Evolutionary conservation across 2,329 filamentous ascomycete genomes (phyloP).

Genomic region (Westerdykella sp.): DNA sequence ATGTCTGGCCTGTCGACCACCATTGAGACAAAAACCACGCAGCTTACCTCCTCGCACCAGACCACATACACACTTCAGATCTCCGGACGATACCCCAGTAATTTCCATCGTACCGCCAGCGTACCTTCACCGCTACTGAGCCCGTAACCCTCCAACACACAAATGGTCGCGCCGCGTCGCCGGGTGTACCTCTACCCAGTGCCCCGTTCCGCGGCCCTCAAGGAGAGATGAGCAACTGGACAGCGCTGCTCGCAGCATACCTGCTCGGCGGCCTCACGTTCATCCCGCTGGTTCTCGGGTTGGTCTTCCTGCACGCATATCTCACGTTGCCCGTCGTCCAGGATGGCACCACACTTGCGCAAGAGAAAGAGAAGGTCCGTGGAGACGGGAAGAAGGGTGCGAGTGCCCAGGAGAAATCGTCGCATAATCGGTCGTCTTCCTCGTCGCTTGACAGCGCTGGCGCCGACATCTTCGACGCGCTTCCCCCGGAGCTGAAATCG

Average conservation of each 20-base stretch:
- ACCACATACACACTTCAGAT: too few species aligned
- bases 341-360: background rate
- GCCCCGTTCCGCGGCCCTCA: too few species aligned
- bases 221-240: background rate
- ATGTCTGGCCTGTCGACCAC: too few species aligned
- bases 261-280: slow-evolving; percentile 84
- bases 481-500: slow-evolving; percentile 58
- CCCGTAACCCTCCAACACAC: too few species aligned
- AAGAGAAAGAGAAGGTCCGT: background rate
- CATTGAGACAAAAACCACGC: too few species aligned
- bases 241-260: slow-evolving; percentile 61
- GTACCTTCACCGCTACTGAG: too few species aligned
- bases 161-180: too few species aligned
- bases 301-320: slow-evolving; percentile 61
- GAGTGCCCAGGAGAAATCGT: background rate
- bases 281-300: slow-evolving; percentile 61
- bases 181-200: too few species aligned
- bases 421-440: background rate
- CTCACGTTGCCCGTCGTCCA: slow-evolving; percentile 53
- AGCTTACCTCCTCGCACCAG: too few species aligned
- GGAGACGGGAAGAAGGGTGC: background rate
- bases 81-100: too few species aligned
- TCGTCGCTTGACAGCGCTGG: background rate
- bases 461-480: slow-evolving; percentile 12
- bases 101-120: too few species aligned